Base-by-base conservation (phyloP, 164 flowering plant species). In the Sedum album region DNA sequence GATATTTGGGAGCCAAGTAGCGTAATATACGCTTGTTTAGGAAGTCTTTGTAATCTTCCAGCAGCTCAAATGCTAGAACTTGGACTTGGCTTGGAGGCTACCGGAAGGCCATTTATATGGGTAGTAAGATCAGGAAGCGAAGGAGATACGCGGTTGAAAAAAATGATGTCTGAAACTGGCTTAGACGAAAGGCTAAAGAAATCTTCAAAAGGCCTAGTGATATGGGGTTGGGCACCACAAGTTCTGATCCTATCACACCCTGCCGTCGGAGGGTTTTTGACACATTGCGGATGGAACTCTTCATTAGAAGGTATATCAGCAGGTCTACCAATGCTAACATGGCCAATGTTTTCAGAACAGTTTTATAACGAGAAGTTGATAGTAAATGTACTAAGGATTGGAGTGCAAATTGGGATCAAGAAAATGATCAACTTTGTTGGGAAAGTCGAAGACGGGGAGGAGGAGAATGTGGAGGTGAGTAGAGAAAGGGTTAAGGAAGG, bases 151-250 rank as follows among this genome's bases (percentile, higher is more conserved):
- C 73, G 62, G 57, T 9, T 70, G 6, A 60, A 70, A 55, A 23
- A 60, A 31, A 20, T 68, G 63, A 1, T 69, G 13, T 2, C 0
- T 6, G 63, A 70, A 66, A 41, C 30, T 14, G 51, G 61, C 0
- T 70, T 66, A 23, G 76, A 74, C 20, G 73, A 49, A 15, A 46
- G 73, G 42, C n/a, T 63, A 0, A 66, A 65, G 35, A 68, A 51
- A 1, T 51, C 57, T 25, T 21, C 51, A 26, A 75, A 73, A 66
- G 72, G 77, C 2, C 33, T 68, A 1, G 5, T 75, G 41, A 64
- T 75, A 6, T 31, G 67, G n/a, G 78, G 74, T 10, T 71, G 78
- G 78, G 74, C 77, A 1, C 77, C 77, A 1, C 75, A 75, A 20
- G 20, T 72, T 2, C 69, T 72, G 13, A 69, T 72, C 10, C 25